These are phyloP conservation scores for Fusarium sp. DNA, from an alignment of 2,329 filamentous ascomycete species.

Conservation along the genomic window DNA sequence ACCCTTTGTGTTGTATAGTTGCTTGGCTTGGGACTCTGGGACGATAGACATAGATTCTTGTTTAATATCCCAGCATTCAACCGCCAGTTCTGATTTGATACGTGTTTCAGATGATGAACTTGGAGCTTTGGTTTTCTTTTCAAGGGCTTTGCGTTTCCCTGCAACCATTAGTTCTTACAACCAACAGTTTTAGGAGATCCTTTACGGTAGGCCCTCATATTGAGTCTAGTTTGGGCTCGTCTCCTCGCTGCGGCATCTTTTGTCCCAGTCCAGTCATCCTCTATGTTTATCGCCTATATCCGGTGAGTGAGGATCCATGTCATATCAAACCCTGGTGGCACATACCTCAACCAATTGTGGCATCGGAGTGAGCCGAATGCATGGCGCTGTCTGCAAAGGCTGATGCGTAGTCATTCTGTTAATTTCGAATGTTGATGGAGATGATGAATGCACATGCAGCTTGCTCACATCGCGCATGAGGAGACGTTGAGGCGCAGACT, in stretches of 20 bases:
- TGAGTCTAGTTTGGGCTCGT: constrained; percentile 60
- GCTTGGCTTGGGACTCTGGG: background rate
- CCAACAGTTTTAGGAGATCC: background rate
- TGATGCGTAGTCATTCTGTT: background rate
- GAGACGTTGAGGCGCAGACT: constrained; percentile 20
- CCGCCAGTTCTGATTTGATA: constrained; percentile 1
- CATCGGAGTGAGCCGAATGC: constrained; percentile 22
- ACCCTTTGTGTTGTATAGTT: background rate
- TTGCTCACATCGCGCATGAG: constrained; percentile 50
- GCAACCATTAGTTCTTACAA: background rate
- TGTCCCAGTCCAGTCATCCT: constrained; percentile 63
- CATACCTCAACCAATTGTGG: constrained; percentile 25
- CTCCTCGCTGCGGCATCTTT: constrained; percentile 58
- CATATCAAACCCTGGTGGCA: background rate
- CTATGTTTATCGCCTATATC: constrained; percentile 53
- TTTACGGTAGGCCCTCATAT: constrained; percentile 57
- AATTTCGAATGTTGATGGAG: constrained; percentile 5
- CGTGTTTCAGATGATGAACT: too few relatives aligned
- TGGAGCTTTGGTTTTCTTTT: background rate
- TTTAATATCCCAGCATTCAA: constrained; percentile 27
- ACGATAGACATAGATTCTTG: constrained; percentile 2
- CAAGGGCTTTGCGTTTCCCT: constrained; percentile 28
- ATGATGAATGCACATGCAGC: constrained; percentile 1
- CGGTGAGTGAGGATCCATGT: constrained; percentile 15
- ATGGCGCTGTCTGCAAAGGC: background rate